These are phyloP conservation scores for Colletotrichum neosansevieriae DNA, from an alignment of 2,329 filamentous ascomycete genomes.

Conservation along the genomic window DNA sequence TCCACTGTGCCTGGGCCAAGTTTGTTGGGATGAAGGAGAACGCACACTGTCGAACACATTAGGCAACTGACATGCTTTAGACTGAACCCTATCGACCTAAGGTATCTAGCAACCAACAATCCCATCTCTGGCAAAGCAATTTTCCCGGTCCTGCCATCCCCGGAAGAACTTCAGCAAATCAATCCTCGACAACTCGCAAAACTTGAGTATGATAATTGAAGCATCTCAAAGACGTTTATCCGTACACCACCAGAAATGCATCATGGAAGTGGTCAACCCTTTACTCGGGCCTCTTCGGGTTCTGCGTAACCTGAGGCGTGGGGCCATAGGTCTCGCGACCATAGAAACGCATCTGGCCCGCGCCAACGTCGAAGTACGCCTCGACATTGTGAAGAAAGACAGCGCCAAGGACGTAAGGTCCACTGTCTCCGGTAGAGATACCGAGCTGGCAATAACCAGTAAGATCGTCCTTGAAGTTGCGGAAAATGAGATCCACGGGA, in stretches of 20 bases:
- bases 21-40: not conserved
- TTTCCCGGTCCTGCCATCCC: not conserved
- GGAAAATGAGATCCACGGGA: slow-evolving; percentile 61
- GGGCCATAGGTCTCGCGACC: slow-evolving; percentile 38
- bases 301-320: slow-evolving; percentile 29
- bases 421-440: slow-evolving; percentile 57
- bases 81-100: slow-evolving; percentile 24
- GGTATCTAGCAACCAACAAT: slow-evolving; percentile 28
- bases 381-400: slow-evolving; percentile 65
- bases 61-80: slow-evolving; percentile 29
- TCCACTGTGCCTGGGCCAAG: not conserved
- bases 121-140: slow-evolving; percentile 15
- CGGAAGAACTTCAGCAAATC: slow-evolving; percentile 10
- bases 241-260: not conserved
- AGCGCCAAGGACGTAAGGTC: slow-evolving; percentile 63
- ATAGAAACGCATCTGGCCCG: slow-evolving; percentile 60
- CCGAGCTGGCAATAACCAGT: slow-evolving; percentile 63
- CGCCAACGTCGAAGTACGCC: slow-evolving; percentile 61
- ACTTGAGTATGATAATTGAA: not conserved
- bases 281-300: not conserved
- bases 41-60: not conserved
- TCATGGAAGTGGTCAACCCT: not conserved
- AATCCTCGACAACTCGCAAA: not conserved
- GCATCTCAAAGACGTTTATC: not conserved
- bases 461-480: slow-evolving; percentile 55